These are phyloP conservation scores for Sarcodon sp. DNA, from an alignment of 768 basidiomycete genomes.

Conservation along the genomic window DNA sequence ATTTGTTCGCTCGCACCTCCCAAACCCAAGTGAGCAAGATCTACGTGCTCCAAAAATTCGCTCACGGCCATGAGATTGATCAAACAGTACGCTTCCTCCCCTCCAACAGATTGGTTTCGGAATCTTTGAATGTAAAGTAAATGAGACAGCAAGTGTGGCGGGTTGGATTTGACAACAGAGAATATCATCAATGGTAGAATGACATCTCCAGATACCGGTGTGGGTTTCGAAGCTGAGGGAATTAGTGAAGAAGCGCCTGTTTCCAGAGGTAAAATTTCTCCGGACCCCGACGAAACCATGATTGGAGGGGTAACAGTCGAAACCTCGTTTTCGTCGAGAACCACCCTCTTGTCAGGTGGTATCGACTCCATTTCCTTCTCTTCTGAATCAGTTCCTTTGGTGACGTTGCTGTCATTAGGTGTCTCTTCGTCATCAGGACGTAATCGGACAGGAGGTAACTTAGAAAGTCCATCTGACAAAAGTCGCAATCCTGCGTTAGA, in stretches of 20 bases:
- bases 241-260: too few relatives aligned
- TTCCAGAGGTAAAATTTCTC: too few relatives aligned
- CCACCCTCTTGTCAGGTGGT: too few relatives aligned
- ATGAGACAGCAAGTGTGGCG: constrained; percentile 64
- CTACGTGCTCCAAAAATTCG: constrained; percentile 92
- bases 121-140: constrained; percentile 54
- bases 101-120: constrained; percentile 39
- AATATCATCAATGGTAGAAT: constrained; percentile 91
- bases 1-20: constrained; percentile 39
- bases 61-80: constrained; percentile 93
- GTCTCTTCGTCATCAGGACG: constrained; percentile 38
- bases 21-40: constrained; percentile 58
- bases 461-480: constrained; percentile 54
- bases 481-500: neutral
- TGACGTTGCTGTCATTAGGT: neutral
- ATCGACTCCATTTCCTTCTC: neutral
- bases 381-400: neutral
- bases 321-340: too few relatives aligned
- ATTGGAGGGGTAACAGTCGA: too few relatives aligned
- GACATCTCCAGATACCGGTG: constrained; percentile 73
- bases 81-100: constrained; percentile 86
- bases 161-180: constrained; percentile 88
- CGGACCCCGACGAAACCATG: too few relatives aligned
- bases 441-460: constrained; percentile 60
- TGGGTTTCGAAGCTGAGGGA: constrained; percentile 17